Base-by-base conservation (phyloP, 2,329 filamentous ascomycete genomes). In the Colletotrichum euphorbiae region DNA sequence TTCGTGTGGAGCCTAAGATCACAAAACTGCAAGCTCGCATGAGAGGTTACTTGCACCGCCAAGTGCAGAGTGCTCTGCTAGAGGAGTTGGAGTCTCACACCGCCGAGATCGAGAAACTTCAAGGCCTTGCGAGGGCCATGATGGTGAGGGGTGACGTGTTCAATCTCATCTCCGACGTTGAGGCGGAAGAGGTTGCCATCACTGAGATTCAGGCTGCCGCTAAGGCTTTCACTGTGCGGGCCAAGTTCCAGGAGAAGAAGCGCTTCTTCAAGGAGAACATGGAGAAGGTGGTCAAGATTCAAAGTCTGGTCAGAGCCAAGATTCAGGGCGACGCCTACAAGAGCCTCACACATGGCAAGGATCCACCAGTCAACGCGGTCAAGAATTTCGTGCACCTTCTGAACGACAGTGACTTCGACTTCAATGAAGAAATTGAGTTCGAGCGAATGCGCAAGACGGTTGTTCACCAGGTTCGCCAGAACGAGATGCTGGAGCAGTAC, bases 291-390 rank as follows among this genome's bases (percentile, higher is more conserved):
- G 91, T 99, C 84, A 99, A 99, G 80, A 94, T 98, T 65, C 97
- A 99, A 78, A 99, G 96, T 77, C 97, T 98, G 72, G 91, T 98
- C 60, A 90, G 96, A 70, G 96, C 91, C 72, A 96, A 97, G 77
- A 93, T 98, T 56, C 96, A 99, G 79, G 96, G 96, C 58, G 93
- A 99, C 80, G 96, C 96, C 2, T 99, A 99, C 84, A 98, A 97
- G 86, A 97, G 93, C 77, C 85, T 99, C 71, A 98, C 94, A 2
- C 94, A 90, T 36, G 97, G 96, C 69, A 98, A 97, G 81, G 98
- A 98, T 76, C 96, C 96, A 24, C 96, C 96, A 0, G 94, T 99
- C 67, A 93, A 93, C 43, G 97, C 97, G 0, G 93, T 99, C 76
- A 98, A 98, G 83, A 97, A 97, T 77, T 99, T 99, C 77, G 94